A percentile compares a stretch with the other conserved stretches of the same genome.
These are phyloP conservation scores for Candida loeiensis DNA, from an alignment of 805 yeast genomes.

Conservation along the genomic window DNA sequence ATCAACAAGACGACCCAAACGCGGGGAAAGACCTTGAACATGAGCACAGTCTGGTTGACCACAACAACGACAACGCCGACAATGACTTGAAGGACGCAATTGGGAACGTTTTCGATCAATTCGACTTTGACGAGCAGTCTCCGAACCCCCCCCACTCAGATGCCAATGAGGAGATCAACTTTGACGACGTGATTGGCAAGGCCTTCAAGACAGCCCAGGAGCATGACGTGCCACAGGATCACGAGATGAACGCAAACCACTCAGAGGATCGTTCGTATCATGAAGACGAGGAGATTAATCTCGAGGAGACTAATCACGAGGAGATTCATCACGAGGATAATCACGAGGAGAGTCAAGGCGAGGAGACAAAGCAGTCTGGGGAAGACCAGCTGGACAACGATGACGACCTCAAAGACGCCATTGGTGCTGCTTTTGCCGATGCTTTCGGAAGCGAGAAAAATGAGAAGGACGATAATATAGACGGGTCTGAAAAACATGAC, in stretches of 20 bases:
- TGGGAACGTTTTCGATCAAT: slow-evolving; percentile 37
- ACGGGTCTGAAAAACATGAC: slow-evolving; percentile 23
- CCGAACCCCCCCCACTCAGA: slow-evolving; percentile 2
- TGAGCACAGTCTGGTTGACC: neutral
- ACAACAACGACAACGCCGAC: slow-evolving; percentile 16
- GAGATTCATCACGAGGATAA: no score
- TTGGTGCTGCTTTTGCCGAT: slow-evolving; percentile 10
- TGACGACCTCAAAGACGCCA: slow-evolving; percentile 13
- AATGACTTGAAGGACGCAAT: slow-evolving; percentile 33
- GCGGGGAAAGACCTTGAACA: neutral
- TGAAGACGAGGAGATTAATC: neutral
- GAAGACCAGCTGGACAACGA: slow-evolving; percentile 5
- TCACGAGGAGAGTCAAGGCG: no score
- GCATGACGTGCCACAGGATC: neutral
- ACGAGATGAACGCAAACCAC: neutral
- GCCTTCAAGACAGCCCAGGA: slow-evolving; percentile 8
- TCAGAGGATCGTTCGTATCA: neutral
- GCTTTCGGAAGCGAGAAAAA: slow-evolving; percentile 1
- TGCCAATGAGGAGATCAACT: slow-evolving; percentile 5
- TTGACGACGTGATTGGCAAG: slow-evolving; percentile 4
- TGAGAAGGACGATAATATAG: slow-evolving; percentile 2
- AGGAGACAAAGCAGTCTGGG: neutral
- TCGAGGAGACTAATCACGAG: no score
- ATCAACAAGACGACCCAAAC: slow-evolving; percentile 2
- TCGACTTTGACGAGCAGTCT: slow-evolving; percentile 17